Percentiles rank a stretch among this genome's conserved stretches.
Conservation (phyloP, 2,329 filamentous ascomycete species). For the Chaetomium sp. region DNA sequence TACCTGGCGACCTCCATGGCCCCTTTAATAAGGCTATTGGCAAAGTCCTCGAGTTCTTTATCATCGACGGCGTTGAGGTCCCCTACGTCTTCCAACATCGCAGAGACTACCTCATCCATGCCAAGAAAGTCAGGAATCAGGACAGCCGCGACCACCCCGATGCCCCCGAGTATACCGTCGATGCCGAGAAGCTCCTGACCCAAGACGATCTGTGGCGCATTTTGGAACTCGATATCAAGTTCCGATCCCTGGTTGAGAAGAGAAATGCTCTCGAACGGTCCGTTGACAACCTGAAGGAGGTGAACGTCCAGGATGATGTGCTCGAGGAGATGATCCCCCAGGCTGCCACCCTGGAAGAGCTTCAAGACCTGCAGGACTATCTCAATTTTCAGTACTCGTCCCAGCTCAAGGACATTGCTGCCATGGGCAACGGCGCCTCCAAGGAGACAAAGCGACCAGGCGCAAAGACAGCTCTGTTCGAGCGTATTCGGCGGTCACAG, state of each 20-base stretch:
- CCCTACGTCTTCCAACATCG: conserved; percentile 98
- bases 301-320: conserved; percentile 68
- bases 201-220: conserved; percentile 96
- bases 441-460: conserved; percentile 78
- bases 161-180: conserved; percentile 71
- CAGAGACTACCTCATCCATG: conserved; percentile 95
- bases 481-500: conserved; percentile 78
- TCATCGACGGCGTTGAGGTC: conserved; percentile 91
- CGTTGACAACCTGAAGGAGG: conserved; percentile 69
- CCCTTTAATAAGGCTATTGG: conserved; percentile 87
- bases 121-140: conserved; percentile 67
- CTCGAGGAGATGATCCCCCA: conserved; percentile 80
- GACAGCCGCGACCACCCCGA: conserved; percentile 66
- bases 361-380: conserved; percentile 96
- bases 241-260: conserved; percentile 89
- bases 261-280: conserved; percentile 80
- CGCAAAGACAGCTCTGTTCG: conserved; percentile 77
- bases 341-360: conserved; percentile 86
- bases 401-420: conserved; percentile 77
- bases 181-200: conserved; percentile 83
- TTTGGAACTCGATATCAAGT: conserved; percentile 92
- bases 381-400: conserved; percentile 89
- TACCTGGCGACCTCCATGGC: conserved; percentile 70
- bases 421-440: conserved; percentile 58
- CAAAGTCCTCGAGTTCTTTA: conserved; percentile 93